Percentiles rank a stretch among this genome's conserved stretches.
Conservation (phyloP, 1,139 yeast genomes). For the Candida sanyaensis region DNA sequence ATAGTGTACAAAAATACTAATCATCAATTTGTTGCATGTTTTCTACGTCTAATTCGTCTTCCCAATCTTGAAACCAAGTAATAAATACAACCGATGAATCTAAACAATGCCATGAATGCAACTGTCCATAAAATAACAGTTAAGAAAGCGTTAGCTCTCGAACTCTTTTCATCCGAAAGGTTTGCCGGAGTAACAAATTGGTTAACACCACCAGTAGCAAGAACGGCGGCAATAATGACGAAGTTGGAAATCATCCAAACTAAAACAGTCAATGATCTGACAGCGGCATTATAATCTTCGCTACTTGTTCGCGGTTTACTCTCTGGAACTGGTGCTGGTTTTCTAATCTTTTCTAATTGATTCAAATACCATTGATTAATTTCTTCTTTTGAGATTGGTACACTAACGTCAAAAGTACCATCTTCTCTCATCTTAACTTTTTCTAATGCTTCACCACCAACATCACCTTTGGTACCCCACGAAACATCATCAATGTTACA, state of each 20-base stretch:
- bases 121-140: slow-evolving; percentile 79
- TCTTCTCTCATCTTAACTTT: slow-evolving; percentile 67
- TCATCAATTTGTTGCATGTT: slow-evolving; percentile 16
- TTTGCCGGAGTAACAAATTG: slow-evolving; percentile 26
- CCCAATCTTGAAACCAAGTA: slow-evolving; percentile 51
- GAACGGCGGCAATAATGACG: slow-evolving; percentile 67
- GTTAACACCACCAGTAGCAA: slow-evolving; percentile 65
- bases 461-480: slow-evolving; percentile 55
- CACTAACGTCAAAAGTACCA: slow-evolving; percentile 66
- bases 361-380: slow-evolving; percentile 61
- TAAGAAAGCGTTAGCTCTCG: slow-evolving; percentile 53
- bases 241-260: slow-evolving; percentile 81
- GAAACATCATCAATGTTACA: slow-evolving; percentile 53
- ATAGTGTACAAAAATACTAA: not conserved
- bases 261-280: slow-evolving; percentile 78
- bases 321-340: slow-evolving; percentile 29
- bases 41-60: slow-evolving; percentile 24
- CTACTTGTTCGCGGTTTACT: slow-evolving; percentile 35
- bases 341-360: slow-evolving; percentile 63
- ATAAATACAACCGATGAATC: slow-evolving; percentile 66
- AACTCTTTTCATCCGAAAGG: slow-evolving; percentile 18
- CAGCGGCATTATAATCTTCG: slow-evolving; percentile 76
- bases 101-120: slow-evolving; percentile 74
- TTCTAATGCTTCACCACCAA: slow-evolving; percentile 47
- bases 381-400: slow-evolving; percentile 64